Percentiles rank a stretch among this genome's conserved stretches.
These are phyloP conservation scores for Domatiomyces catenatus DNA, from an alignment of 2,329 filamentous ascomycete species.

Conservation along the genomic window DNA sequence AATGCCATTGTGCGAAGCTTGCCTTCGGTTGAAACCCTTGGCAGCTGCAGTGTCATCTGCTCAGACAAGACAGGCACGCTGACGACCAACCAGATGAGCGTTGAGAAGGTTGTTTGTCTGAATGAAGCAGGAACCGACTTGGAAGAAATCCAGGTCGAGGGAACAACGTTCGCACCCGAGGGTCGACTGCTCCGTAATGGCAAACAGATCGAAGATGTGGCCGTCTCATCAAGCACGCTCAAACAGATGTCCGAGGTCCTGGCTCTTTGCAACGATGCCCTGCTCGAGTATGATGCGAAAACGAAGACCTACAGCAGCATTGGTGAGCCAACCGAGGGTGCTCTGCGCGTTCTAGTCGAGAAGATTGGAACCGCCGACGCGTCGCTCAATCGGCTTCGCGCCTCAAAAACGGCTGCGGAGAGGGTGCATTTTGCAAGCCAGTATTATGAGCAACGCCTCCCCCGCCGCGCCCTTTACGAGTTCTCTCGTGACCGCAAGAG, in stretches of 20 bases:
- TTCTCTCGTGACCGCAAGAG: slow-evolving; percentile 97
- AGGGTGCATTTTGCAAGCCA: slow-evolving; percentile 68
- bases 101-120: slow-evolving; percentile 79
- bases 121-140: slow-evolving; percentile 56
- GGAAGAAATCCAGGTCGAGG: slow-evolving; percentile 77
- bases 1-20: slow-evolving; percentile 93
- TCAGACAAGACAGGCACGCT: slow-evolving; percentile 98
- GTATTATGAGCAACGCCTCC: slow-evolving; percentile 63
- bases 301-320: slow-evolving; percentile 62
- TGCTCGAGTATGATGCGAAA: slow-evolving; percentile 65
- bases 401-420: slow-evolving; percentile 36
- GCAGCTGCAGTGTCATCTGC: slow-evolving; percentile 98
- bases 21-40: slow-evolving; percentile 91
- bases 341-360: slow-evolving; percentile 76
- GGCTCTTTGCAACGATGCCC: slow-evolving; percentile 76
- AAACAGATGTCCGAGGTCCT: slow-evolving; percentile 58
- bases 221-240: slow-evolving; percentile 58
- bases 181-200: slow-evolving; percentile 58
- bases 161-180: slow-evolving; percentile 77
- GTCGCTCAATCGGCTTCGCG: slow-evolving; percentile 37
- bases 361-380: slow-evolving; percentile 77
- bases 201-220: slow-evolving; percentile 51
- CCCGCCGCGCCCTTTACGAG: slow-evolving; percentile 74
- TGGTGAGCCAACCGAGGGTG: slow-evolving; percentile 90
- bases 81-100: slow-evolving; percentile 99